phyloP scores from a whole-genome alignment of 495 filamentous ascomycete genomes.

The Beverwykella pulmonaria region DNA sequence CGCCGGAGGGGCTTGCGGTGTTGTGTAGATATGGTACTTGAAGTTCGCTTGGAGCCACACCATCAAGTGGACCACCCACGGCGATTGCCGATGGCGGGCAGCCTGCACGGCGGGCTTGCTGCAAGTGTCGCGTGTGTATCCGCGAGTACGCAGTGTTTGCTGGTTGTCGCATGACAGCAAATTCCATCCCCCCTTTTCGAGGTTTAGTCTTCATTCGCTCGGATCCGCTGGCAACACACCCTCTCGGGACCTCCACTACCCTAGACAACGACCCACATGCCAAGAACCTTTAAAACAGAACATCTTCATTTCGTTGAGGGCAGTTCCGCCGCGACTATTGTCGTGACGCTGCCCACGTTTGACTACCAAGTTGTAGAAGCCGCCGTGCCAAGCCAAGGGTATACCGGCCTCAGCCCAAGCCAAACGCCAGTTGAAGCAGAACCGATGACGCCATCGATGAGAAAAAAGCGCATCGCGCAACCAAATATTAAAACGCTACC shows the following conservation, averaged over 20 bases:
- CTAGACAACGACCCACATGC: neutral
- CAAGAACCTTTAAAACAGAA: neutral
- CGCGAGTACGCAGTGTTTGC: neutral
- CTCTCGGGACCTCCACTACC: neutral
- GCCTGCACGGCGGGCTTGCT: too few relatives aligned
- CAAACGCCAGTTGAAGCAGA: constrained; percentile 2
- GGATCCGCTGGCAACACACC: neutral
- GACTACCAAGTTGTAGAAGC: neutral
- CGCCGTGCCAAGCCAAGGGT: constrained; percentile 1
- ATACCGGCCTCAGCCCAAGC: neutral
- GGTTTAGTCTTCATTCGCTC: neutral
- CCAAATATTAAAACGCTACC: neutral
- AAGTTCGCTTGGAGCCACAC: too few relatives aligned
- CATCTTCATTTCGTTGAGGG: neutral
- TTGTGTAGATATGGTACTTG: too few relatives aligned
- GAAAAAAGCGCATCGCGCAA: neutral
- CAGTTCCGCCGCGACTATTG: neutral
- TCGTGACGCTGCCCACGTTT: neutral
- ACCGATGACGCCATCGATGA: constrained; percentile 1
- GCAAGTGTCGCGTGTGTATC: neutral
- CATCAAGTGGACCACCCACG: too few relatives aligned
- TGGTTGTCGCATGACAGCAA: neutral
- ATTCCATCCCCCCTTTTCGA: neutral
- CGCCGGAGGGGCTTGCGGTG: too few relatives aligned
- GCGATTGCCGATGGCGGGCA: too few relatives aligned